These are phyloP conservation scores for Kalaharituber pfeilii DNA, from an alignment of 2,329 filamentous ascomycete genomes.

Conservation along the genomic window DNA sequence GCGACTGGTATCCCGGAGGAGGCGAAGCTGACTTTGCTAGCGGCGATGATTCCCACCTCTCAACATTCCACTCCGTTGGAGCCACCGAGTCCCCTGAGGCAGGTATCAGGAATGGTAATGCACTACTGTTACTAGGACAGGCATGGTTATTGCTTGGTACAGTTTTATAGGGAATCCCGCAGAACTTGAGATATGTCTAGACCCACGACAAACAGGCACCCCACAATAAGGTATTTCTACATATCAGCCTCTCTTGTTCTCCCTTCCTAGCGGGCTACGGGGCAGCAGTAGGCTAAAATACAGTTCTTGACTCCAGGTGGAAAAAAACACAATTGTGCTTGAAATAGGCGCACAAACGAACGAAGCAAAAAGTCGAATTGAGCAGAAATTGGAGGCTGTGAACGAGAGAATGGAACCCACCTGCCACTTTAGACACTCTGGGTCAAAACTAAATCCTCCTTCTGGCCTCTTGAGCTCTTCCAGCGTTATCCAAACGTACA, in stretches of 20 bases:
- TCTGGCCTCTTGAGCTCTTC: slow-evolving; percentile 46
- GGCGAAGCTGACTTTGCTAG: not conserved
- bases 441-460: slow-evolving; percentile 52
- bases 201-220: slow-evolving; percentile 3
- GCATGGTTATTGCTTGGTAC: slow-evolving; percentile 78
- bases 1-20: not conserved
- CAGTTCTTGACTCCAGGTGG: not conserved
- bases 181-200: slow-evolving; percentile 72
- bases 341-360: too few species aligned
- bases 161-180: slow-evolving; percentile 47
- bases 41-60: slow-evolving; percentile 25
- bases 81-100: too few species aligned
- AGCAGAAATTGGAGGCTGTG: not conserved
- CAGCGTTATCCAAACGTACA: slow-evolving; percentile 61
- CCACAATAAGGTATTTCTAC: too few species aligned
- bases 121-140: slow-evolving; percentile 52
- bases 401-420: slow-evolving; percentile 42
- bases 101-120: slow-evolving; percentile 73
- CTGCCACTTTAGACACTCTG: slow-evolving; percentile 92
- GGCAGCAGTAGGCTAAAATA: not conserved
- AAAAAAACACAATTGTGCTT: slow-evolving; percentile 4
- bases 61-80: slow-evolving; percentile 17
- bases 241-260: slow-evolving; percentile 6
- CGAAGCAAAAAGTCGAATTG: not conserved
- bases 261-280: not conserved